Evolutionary conservation across 2,329 filamentous ascomycete species (phyloP).

Genomic region (Sporothrix sp.): DNA sequence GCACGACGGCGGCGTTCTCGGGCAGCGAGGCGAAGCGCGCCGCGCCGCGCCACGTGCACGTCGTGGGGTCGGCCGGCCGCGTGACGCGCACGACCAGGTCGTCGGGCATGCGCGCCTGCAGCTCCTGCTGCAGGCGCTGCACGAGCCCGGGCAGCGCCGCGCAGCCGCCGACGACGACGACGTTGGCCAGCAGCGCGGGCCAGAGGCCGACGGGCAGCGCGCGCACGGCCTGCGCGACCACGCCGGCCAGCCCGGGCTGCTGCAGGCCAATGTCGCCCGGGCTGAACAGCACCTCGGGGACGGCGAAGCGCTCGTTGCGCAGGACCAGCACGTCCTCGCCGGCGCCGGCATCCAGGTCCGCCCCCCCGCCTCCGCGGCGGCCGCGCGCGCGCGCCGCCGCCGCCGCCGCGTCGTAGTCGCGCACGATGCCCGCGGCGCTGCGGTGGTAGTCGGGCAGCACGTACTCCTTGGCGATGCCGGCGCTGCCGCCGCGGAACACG

Average conservation of each 20-base stretch:
- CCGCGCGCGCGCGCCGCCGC: conserved; percentile 31
- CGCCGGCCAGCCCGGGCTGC: conserved; percentile 71
- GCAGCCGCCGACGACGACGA: conserved; percentile 83
- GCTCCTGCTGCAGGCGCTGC: conserved; percentile 64
- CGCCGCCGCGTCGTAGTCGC: conserved; percentile 63
- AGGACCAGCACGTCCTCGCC: conserved; percentile 77
- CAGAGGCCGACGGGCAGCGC: conserved; percentile 72
- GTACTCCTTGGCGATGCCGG: conserved; percentile 74
- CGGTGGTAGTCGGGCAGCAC: conserved; percentile 72
- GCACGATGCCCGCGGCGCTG: conserved; percentile 54
- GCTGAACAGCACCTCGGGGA: conserved; percentile 83
- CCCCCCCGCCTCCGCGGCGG: neutral
- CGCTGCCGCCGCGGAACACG: conserved; percentile 36
- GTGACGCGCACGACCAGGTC: conserved; percentile 71
- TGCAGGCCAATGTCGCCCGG: conserved; percentile 73
- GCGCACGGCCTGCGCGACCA: conserved; percentile 70
- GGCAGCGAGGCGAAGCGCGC: conserved; percentile 62
- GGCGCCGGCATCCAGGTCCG: conserved; percentile 40
- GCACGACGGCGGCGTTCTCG: conserved; percentile 55
- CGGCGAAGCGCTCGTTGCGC: conserved; percentile 82
- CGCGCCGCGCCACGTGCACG: conserved; percentile 78
- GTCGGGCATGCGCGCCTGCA: conserved; percentile 61
- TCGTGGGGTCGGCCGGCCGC: conserved; percentile 61
- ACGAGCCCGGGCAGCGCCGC: conserved; percentile 71
- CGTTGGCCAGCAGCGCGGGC: conserved; percentile 74